Conservation (phyloP, 495 filamentous ascomycete genomes). For the Massariosphaeria phaeospora region DNA sequence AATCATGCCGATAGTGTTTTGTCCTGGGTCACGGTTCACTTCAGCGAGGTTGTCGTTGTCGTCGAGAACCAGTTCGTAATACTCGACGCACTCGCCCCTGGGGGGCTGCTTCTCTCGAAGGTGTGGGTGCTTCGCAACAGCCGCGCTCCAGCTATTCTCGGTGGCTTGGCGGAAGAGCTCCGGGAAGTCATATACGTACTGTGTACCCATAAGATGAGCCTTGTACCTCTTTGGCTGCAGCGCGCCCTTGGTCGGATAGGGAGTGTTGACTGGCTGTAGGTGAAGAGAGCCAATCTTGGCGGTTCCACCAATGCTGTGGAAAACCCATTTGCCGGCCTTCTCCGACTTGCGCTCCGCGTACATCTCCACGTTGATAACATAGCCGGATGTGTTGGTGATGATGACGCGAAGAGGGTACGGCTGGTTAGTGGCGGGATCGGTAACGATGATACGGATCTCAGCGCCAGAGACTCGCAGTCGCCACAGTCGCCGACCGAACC, state of each 20-base stretch:
- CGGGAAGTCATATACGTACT: constrained; percentile 99
- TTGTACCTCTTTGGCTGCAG: constrained; percentile 98
- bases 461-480: constrained; percentile 93
- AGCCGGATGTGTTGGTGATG: constrained; percentile 98
- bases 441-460: constrained; percentile 98
- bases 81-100: constrained; percentile 89
- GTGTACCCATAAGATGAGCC: constrained; percentile 97
- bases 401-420: constrained; percentile 93
- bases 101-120: constrained; percentile 76
- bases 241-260: constrained; percentile 97
- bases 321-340: constrained; percentile 88
- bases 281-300: constrained; percentile 96
- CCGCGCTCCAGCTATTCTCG: constrained; percentile 86
- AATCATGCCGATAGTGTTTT: constrained; percentile 96
- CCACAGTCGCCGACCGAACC: constrained; percentile 93
- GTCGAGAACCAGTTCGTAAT: constrained; percentile 87
- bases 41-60: constrained; percentile 88
- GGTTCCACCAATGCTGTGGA: constrained; percentile 94
- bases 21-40: constrained; percentile 87
- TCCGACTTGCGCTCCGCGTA: constrained; percentile 98
- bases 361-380: constrained; percentile 94
- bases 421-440: constrained; percentile 73
- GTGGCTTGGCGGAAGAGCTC: constrained; percentile 98
- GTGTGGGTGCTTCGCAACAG: constrained; percentile 61
- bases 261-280: constrained; percentile 79